Percentiles rank a stretch among this genome's conserved stretches.
These are phyloP conservation scores for Sclerotinia spermophila DNA, from an alignment of 2,329 filamentous ascomycete species.

Conservation along the genomic window DNA sequence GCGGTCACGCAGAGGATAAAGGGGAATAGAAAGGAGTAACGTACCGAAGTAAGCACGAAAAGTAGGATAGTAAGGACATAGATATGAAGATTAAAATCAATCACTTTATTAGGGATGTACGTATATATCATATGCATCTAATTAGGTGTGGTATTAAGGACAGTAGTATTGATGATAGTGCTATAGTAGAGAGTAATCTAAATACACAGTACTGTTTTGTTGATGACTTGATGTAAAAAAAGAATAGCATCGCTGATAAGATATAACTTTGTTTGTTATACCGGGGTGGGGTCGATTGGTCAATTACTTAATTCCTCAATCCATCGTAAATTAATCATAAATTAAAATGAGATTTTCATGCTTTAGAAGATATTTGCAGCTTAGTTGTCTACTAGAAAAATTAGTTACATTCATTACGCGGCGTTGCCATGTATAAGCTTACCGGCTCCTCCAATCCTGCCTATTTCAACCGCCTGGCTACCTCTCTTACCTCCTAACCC, in stretches of 20 bases:
- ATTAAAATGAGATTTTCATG: slow-evolving; percentile 11
- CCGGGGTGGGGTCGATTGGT: background rate
- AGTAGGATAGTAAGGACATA: background rate
- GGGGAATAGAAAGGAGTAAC: background rate
- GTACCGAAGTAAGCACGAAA: background rate
- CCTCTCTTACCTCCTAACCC: background rate
- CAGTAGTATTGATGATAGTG: background rate
- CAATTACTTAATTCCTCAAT: background rate
- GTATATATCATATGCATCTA: background rate
- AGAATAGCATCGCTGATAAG: background rate
- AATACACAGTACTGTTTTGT: background rate
- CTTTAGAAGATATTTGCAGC: background rate
- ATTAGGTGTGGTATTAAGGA: background rate
- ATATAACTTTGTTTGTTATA: background rate
- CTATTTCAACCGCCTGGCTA: slow-evolving; percentile 4
- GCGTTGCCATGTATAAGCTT: background rate
- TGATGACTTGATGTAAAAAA: background rate
- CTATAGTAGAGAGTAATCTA: background rate
- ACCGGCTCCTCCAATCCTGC: no score
- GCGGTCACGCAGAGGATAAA: background rate
- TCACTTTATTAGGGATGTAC: background rate
- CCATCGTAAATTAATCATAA: background rate
- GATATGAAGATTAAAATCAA: background rate
- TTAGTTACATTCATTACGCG: background rate
- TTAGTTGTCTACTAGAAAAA: background rate